Evolutionary conservation across 2,329 filamentous ascomycete genomes (phyloP), one percentile per base, ranked within the genome.

Genomic region (Rasamsonia emersonii): DNA sequence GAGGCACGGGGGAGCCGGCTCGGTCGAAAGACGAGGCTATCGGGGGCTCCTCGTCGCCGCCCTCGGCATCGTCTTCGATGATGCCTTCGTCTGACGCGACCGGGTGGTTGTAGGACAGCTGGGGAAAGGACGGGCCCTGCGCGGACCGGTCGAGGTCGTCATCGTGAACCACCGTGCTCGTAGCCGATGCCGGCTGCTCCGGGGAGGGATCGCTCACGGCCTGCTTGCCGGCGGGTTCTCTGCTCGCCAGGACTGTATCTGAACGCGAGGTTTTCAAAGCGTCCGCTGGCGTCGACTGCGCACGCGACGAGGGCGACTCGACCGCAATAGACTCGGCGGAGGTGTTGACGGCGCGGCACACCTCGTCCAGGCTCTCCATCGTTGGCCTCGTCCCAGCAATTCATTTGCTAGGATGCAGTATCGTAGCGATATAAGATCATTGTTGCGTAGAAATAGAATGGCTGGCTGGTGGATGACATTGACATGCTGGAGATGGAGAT

Each of bases 11-110:
- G 4, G 61, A 59, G 3, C 44, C 42, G 23, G 59, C 56, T 20
- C 63, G 57, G 32, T 62, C 54, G 33, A 66, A 65, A 1, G 63
- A 66, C 1, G 59, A 63, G 15, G 63, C 61, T 9, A 65, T 42
- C 19, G 51, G 51, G 6, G 62, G 55, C 25, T 65, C 63, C 37
- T 67, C 64, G 35, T 67, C 62, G 27, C 59, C 62, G 16, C 54
- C 58, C 13, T 60, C 59, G 1, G 43, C 46, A 24, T 49, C 49
- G 30, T 51, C 50, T 19, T 56, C 53, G 27, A 49, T 47, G 20
- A 54, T 42, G 15, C 47, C 42, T 19, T 50, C 40, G n/a, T 50
- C 45, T 4, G 51, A 40, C 7, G 56, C 46, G n/a, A 44, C 41
- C 7, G 50, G 43, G 3, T 48, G 41, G 19, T 55, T 56, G 33